Conservation (phyloP, 768 basidiomycete species). For the Podaxis mareebaensis region DNA sequence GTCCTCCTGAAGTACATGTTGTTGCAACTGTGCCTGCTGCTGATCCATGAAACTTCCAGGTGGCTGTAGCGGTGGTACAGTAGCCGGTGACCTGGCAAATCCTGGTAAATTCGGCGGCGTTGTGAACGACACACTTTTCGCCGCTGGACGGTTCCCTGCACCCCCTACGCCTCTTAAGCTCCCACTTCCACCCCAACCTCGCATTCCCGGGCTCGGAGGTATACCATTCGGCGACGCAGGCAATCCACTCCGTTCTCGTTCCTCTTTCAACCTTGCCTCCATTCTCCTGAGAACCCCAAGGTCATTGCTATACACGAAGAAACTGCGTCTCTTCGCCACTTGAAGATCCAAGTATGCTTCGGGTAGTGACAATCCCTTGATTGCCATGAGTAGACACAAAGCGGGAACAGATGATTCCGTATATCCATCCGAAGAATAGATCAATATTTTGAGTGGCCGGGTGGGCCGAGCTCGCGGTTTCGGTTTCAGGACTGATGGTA, state of each 20-base stretch:
- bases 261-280: conserved; percentile 52
- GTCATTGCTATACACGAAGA: conserved; percentile 91
- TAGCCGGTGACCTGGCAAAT: conserved; percentile 16
- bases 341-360: conserved; percentile 95
- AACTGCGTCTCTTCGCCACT: conserved; percentile 73
- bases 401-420: conserved; percentile 92
- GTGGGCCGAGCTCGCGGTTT: conserved; percentile 39
- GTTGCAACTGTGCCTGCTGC: background rate
- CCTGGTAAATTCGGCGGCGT: conserved; percentile 26
- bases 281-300: conserved; percentile 69
- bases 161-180: conserved; percentile 23
- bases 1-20: background rate
- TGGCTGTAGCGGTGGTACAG: conserved; percentile 13
- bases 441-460: conserved; percentile 69
- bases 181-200: conserved; percentile 15
- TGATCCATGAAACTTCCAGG: conserved; percentile 1
- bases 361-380: conserved; percentile 65
- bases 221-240: conserved; percentile 20
- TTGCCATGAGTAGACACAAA: conserved; percentile 82
- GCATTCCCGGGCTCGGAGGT: background rate
- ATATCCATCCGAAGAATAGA: conserved; percentile 88
- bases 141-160: conserved; percentile 37
- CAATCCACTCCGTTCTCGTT: conserved; percentile 30
- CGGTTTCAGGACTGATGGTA: conserved; percentile 19
- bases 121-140: conserved; percentile 52